A percentile compares a stretch with the other conserved stretches of the same genome.
phyloP scores from a whole-genome alignment of 2,329 filamentous ascomycete genomes.

The Scedosporium minutisporum region DNA sequence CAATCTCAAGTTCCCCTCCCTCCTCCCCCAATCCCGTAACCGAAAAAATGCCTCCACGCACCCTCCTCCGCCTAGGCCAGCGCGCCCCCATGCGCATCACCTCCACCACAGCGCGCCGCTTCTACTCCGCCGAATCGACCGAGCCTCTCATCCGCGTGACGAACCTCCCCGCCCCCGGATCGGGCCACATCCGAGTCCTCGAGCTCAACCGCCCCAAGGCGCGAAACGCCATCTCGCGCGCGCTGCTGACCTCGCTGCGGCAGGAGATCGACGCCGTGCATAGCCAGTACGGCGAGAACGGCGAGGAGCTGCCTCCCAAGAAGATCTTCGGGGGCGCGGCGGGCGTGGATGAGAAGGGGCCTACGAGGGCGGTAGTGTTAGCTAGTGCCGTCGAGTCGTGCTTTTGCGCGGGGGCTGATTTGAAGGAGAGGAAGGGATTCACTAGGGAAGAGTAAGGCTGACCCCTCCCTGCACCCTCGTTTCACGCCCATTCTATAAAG shows the following conservation, averaged over 20 bases:
- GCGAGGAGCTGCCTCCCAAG: slow-evolving; percentile 37
- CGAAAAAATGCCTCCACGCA: slow-evolving; percentile 1
- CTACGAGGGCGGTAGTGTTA: slow-evolving; percentile 72
- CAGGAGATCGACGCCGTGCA: slow-evolving; percentile 65
- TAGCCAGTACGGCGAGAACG: slow-evolving; percentile 46
- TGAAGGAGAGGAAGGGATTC: slow-evolving; percentile 79
- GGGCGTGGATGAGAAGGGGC: slow-evolving; percentile 35
- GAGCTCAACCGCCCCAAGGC: slow-evolving; percentile 76
- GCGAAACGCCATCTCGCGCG: slow-evolving; percentile 82
- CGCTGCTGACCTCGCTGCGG: slow-evolving; percentile 62
- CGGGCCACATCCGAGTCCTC: slow-evolving; percentile 78
- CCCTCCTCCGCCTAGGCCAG: slow-evolving; percentile 1
- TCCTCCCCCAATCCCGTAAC: background rate
- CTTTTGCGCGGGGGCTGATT: slow-evolving; percentile 90
- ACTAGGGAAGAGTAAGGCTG: slow-evolving; percentile 61
- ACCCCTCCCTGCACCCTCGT: background rate
- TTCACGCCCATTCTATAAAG: background rate
- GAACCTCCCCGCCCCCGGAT: slow-evolving; percentile 65
- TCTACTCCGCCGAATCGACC: slow-evolving; percentile 34
- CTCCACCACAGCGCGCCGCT: slow-evolving; percentile 11
- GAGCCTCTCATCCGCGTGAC: slow-evolving; percentile 57
- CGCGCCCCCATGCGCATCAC: background rate
- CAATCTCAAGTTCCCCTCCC: slow-evolving; percentile 17
- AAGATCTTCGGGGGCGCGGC: slow-evolving; percentile 35
- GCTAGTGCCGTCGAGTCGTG: slow-evolving; percentile 76